A percentile compares a stretch with the other conserved stretches of the same genome.
Conservation (phyloP, 179 eudicot species). For the Silene noctiflora region DNA sequence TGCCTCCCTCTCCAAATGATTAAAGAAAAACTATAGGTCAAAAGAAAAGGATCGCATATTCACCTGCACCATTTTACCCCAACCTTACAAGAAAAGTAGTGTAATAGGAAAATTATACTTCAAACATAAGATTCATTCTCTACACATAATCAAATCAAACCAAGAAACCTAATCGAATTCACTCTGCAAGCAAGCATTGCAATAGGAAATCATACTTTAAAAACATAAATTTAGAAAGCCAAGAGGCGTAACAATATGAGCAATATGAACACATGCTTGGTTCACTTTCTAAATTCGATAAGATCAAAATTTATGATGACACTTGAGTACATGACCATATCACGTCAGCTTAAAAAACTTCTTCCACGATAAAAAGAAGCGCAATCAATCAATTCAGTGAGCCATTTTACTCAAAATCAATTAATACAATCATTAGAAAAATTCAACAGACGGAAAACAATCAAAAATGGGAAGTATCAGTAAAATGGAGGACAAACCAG, state of each 20-base stretch:
- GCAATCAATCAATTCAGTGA: no score
- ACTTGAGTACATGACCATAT: neutral
- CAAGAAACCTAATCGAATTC: neutral
- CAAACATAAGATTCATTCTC: no score
- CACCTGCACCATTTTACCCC: slow-evolving; percentile 8
- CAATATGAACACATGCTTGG: neutral
- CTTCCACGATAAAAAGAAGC: no score
- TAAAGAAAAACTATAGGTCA: neutral
- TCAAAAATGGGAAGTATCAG: neutral
- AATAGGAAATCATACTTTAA: neutral
- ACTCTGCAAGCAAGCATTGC: neutral
- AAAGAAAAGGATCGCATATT: slow-evolving; percentile 9
- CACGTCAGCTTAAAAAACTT: neutral
- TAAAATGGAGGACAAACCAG: slow-evolving; percentile 65
- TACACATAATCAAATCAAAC: neutral
- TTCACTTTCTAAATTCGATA: neutral
- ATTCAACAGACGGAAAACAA: neutral
- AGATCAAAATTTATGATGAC: neutral
- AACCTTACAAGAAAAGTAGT: neutral
- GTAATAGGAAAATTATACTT: no score
- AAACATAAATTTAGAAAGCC: neutral
- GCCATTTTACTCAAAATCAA: neutral
- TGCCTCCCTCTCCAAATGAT: neutral
- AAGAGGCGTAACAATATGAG: neutral
- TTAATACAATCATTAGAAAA: neutral